phyloP scores from a whole-genome alignment of 768 basidiomycete genomes.

The Rhodotorula kratochvilovae region DNA sequence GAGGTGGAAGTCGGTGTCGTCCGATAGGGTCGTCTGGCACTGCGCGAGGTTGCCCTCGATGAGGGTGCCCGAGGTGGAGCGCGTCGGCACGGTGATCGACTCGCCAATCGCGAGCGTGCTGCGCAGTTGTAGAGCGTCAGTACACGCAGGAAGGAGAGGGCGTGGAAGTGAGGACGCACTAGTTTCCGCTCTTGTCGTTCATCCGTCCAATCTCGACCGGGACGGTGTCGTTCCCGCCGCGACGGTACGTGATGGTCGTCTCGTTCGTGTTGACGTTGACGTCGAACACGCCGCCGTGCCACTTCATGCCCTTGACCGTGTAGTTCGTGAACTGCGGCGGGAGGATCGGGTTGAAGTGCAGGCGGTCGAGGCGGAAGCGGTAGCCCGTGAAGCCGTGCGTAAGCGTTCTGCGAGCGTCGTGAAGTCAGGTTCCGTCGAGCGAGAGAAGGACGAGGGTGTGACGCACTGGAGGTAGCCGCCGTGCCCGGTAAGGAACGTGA shows the following conservation, averaged over 20 bases:
- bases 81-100: constrained; percentile 18
- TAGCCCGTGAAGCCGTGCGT: constrained; percentile 40
- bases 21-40: constrained; percentile 14
- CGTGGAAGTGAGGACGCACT: constrained; percentile 1
- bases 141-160: not conserved
- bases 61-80: constrained; percentile 17
- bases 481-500: constrained; percentile 20
- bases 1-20: constrained; percentile 26
- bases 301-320: constrained; percentile 34
- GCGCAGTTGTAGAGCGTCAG: not conserved
- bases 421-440: not conserved
- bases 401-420: constrained; percentile 1
- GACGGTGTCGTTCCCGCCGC: not conserved
- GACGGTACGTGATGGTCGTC: constrained; percentile 18
- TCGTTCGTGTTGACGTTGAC: constrained; percentile 10
- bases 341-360: constrained; percentile 35
- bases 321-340: constrained; percentile 34
- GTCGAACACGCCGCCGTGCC: constrained; percentile 16
- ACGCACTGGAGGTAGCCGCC: constrained; percentile 35
- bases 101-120: constrained; percentile 26
- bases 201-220: constrained; percentile 17
- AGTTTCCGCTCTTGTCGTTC: constrained; percentile 30
- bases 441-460: too few relatives aligned
- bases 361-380: constrained; percentile 21
- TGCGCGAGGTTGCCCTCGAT: constrained; percentile 36